Percentiles rank a stretch among this genome's conserved stretches.
Evolutionary conservation across 2,329 filamentous ascomycete species (phyloP).

Genomic region (Fusarium nygamai): DNA sequence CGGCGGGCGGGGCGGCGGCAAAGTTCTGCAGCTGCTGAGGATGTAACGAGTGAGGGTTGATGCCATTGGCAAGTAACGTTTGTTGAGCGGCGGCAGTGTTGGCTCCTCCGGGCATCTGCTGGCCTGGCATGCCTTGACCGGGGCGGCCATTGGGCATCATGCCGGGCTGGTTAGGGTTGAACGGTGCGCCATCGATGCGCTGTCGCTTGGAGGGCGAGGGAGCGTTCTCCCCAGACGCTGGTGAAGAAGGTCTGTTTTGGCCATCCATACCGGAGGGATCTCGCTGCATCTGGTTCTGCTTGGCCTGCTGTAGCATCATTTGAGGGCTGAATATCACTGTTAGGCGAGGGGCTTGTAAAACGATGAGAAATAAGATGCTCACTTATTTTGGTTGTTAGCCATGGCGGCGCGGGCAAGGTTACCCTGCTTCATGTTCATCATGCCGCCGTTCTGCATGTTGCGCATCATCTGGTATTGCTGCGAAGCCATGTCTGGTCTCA

Average conservation of each 20-base stretch:
- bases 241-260: conserved; percentile 82
- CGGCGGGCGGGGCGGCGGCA: conserved; percentile 63
- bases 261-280: conserved; percentile 89
- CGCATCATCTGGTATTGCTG: conserved; percentile 74
- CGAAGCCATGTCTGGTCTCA: conserved; percentile 69
- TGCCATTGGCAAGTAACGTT: conserved; percentile 73
- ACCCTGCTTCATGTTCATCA: conserved; percentile 68
- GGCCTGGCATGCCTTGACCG: conserved; percentile 75
- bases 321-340: conserved; percentile 62
- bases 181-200: conserved; percentile 76
- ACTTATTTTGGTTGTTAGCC: conserved; percentile 81
- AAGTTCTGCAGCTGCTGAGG: conserved; percentile 78
- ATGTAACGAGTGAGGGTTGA: conserved; percentile 79
- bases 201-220: conserved; percentile 92
- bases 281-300: conserved; percentile 85
- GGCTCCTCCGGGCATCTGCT: conserved; percentile 69
- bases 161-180: conserved; percentile 74
- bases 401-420: conserved; percentile 79
- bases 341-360: conserved; percentile 4
- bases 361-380: conserved; percentile 47
- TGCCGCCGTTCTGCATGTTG: conserved; percentile 69
- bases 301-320: conserved; percentile 76
- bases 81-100: conserved; percentile 64
- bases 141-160: conserved; percentile 82
- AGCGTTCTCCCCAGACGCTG: conserved; percentile 84